These are phyloP conservation scores for Arabidopsis hybrid DNA, from an alignment of 441 rosid genomes.

Conservation along the genomic window DNA sequence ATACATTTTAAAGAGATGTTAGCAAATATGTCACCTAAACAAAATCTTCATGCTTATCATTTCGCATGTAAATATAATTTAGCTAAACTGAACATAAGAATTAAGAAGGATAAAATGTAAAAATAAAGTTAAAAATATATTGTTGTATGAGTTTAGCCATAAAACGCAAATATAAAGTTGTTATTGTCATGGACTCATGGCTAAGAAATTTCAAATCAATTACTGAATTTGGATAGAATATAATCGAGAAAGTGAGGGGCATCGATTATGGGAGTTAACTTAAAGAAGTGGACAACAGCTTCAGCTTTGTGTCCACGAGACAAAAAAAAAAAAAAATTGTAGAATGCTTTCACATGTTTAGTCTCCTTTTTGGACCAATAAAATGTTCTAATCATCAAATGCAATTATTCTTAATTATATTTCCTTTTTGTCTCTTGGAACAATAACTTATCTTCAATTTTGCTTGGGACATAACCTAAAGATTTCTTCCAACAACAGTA, in stretches of 20 bases:
- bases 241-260: conserved; percentile 24
- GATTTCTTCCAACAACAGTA: conserved; percentile 45
- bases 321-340: conserved; percentile 14
- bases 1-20: neutral
- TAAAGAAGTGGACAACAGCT: conserved; percentile 40
- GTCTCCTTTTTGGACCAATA: conserved; percentile 30
- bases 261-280: conserved; percentile 34
- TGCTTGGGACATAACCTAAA: conserved; percentile 37
- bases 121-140: no score
- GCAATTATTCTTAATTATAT: conserved; percentile 36
- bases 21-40: neutral
- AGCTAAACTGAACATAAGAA: no score
- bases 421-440: conserved; percentile 13
- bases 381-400: conserved; percentile 33
- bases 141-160: no score
- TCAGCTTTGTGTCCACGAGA: conserved; percentile 39
- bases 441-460: conserved; percentile 28
- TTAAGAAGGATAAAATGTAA: no score
- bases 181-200: conserved; percentile 22
- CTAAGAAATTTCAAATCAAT: conserved; percentile 21
- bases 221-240: conserved; percentile 21
- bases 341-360: conserved; percentile 41
- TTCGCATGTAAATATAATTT: neutral
- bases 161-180: neutral
- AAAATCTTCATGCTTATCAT: neutral